Evolutionary conservation across 306 rosid genomes (phyloP).

Genomic region (Fagus crenata): DNA sequence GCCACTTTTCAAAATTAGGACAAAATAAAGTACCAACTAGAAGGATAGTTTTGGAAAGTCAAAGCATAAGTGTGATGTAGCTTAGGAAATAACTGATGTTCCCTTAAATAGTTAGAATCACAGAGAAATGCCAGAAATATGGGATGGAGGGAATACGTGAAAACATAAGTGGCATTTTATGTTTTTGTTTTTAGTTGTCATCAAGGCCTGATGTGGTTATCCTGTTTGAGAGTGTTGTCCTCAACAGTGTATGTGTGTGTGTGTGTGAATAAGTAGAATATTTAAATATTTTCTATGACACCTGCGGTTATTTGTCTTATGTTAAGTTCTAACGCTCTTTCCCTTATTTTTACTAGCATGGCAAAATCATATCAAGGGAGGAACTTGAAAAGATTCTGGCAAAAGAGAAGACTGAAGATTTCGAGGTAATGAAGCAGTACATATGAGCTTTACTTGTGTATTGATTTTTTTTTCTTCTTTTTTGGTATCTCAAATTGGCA

Average conservation of each 20-base stretch:
- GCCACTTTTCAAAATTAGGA: too few species aligned
- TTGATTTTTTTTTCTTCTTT: background rate
- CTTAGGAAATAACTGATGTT: background rate
- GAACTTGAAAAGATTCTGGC: constrained; percentile 72
- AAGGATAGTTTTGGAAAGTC: background rate
- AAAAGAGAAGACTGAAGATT: constrained; percentile 66
- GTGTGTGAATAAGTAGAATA: background rate
- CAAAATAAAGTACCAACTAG: background rate
- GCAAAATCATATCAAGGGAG: constrained; percentile 80
- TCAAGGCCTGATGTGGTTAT: constrained; percentile 4
- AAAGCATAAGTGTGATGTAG: background rate
- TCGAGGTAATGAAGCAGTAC: constrained; percentile 56
- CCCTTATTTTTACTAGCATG: constrained; percentile 59
- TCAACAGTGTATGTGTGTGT: background rate
- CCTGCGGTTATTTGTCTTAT: constrained; percentile 18
- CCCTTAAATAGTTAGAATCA: background rate
- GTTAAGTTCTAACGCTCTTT: constrained; percentile 30
- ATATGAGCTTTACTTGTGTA: constrained; percentile 8
- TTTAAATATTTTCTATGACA: constrained; percentile 3
- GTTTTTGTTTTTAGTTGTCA: constrained; percentile 7
- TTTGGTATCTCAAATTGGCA: background rate
- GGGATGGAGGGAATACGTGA: background rate
- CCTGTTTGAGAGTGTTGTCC: background rate
- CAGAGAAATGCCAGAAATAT: background rate
- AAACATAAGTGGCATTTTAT: constrained; percentile 6